Conservation (phyloP, 1,284 basidiomycete genomes). For the Marasmius sp. region DNA sequence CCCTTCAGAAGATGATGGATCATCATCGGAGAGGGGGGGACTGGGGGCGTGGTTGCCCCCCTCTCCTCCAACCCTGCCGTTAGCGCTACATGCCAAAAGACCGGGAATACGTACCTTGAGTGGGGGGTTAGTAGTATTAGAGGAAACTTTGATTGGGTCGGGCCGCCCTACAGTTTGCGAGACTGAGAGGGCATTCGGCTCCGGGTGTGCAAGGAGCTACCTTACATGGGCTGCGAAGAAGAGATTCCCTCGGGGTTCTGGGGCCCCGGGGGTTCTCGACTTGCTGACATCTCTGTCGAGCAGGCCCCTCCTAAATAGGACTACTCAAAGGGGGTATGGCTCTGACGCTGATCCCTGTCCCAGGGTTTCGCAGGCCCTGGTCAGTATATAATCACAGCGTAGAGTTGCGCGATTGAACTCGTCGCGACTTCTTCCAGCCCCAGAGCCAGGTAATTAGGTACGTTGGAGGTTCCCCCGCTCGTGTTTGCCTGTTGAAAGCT, state of each 20-base stretch:
- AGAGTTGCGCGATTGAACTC: background rate
- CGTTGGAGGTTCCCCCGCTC: too few relatives aligned
- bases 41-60: background rate
- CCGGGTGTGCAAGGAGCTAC: background rate
- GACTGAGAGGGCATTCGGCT: background rate
- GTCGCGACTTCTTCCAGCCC: background rate
- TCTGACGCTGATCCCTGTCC: too few relatives aligned
- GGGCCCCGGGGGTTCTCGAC: too few relatives aligned
- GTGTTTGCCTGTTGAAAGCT: too few relatives aligned
- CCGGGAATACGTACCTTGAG: background rate
- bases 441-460: background rate
- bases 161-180: too few relatives aligned
- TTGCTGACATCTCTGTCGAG: too few relatives aligned
- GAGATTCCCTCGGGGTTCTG: background rate
- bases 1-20: too few relatives aligned
- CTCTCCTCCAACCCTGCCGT: background rate
- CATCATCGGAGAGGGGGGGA: background rate
- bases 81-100: background rate
- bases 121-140: background rate
- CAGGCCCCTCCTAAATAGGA: too few relatives aligned
- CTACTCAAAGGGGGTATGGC: too few relatives aligned
- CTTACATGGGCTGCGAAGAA: background rate
- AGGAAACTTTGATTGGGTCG: too few relatives aligned
- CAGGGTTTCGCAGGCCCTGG: too few relatives aligned
- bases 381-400: background rate